Conservation (phyloP, 257 asterid genomes). For the Craterostigma plantagineum region DNA sequence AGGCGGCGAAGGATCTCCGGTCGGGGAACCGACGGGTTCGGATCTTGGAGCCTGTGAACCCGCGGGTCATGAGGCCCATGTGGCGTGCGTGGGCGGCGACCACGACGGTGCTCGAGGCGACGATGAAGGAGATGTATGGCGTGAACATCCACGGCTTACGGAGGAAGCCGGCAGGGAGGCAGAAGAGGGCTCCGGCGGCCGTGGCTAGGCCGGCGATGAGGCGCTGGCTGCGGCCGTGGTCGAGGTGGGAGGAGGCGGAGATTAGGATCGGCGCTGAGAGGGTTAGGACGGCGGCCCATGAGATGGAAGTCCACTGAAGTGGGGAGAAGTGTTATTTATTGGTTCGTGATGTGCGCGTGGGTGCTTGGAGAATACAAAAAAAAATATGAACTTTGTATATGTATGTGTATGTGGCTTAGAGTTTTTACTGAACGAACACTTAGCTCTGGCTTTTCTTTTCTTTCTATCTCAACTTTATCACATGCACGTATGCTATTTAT, state of each 20-base stretch:
- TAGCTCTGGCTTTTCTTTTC: too few relatives aligned
- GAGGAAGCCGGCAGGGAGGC: slow-evolving; percentile 80
- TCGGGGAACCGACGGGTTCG: slow-evolving; percentile 23
- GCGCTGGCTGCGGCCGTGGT: slow-evolving; percentile 44
- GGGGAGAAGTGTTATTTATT: too few relatives aligned
- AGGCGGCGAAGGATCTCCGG: slow-evolving; percentile 38
- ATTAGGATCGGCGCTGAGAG: slow-evolving; percentile 58
- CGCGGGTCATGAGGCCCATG: slow-evolving; percentile 63
- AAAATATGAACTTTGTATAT: too few relatives aligned
- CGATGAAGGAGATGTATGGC: slow-evolving; percentile 50
- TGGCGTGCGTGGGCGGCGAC: slow-evolving; percentile 55
- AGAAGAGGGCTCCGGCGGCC: slow-evolving; percentile 61
- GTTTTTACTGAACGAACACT: too few relatives aligned
- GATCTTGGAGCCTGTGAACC: slow-evolving; percentile 38
- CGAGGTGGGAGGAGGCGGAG: slow-evolving; percentile 42
- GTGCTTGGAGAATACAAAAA: too few relatives aligned
- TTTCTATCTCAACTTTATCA: too few relatives aligned
- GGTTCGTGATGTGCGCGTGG: too few relatives aligned
- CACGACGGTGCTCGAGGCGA: slow-evolving; percentile 51
- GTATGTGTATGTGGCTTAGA: too few relatives aligned
- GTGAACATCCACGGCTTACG: slow-evolving; percentile 62
- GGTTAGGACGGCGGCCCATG: slow-evolving; percentile 61
- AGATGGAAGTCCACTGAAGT: slow-evolving; percentile 57
- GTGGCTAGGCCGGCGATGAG: slow-evolving; percentile 60
- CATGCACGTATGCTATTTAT: too few relatives aligned